These are phyloP conservation scores for Pestalotiopsis sp. DNA, from an alignment of 2,329 filamentous ascomycete genomes.

Conservation along the genomic window DNA sequence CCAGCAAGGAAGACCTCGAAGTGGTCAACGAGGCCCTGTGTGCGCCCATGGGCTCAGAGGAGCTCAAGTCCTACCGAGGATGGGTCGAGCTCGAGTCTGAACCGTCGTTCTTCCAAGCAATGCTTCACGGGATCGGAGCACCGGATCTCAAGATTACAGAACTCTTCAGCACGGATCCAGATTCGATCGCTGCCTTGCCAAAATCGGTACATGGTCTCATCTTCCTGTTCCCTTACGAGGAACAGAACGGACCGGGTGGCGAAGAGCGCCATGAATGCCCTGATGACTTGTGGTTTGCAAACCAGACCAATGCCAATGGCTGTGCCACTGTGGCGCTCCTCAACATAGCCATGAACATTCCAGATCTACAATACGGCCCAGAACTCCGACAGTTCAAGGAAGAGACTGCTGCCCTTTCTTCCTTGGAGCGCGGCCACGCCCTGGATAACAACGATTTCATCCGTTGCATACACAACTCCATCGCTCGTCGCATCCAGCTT, in stretches of 20 bases:
- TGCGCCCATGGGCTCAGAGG: constrained; percentile 48
- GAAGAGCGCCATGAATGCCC: constrained; percentile 57
- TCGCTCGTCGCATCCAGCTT: constrained; percentile 78
- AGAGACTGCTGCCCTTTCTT: constrained; percentile 68
- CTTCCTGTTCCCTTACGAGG: constrained; percentile 77
- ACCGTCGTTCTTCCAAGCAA: constrained; percentile 84
- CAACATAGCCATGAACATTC: constrained; percentile 89
- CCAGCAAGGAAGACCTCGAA: constrained; percentile 34
- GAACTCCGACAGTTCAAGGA: constrained; percentile 73
- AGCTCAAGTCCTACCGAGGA: constrained; percentile 66
- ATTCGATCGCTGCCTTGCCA: constrained; percentile 65
- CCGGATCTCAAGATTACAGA: constrained; percentile 75
- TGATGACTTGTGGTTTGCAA: constrained; percentile 85
- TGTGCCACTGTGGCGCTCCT: constrained; percentile 92
- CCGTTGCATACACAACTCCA: constrained; percentile 84
- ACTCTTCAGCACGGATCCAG: constrained; percentile 72
- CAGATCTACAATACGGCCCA: constrained; percentile 68
- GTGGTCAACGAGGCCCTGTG: constrained; percentile 49
- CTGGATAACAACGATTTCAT: constrained; percentile 78
- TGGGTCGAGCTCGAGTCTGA: constrained; percentile 91
- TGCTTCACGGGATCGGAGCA: constrained; percentile 79
- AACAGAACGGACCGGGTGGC: constrained; percentile 55
- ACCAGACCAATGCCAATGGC: constrained; percentile 84
- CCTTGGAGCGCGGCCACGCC: constrained; percentile 74
- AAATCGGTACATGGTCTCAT: constrained; percentile 84